Percentiles rank a stretch among this genome's conserved stretches.
Conservation (phyloP, 176 grass and related monocot species). For the Echinochloa phyllopogon region DNA sequence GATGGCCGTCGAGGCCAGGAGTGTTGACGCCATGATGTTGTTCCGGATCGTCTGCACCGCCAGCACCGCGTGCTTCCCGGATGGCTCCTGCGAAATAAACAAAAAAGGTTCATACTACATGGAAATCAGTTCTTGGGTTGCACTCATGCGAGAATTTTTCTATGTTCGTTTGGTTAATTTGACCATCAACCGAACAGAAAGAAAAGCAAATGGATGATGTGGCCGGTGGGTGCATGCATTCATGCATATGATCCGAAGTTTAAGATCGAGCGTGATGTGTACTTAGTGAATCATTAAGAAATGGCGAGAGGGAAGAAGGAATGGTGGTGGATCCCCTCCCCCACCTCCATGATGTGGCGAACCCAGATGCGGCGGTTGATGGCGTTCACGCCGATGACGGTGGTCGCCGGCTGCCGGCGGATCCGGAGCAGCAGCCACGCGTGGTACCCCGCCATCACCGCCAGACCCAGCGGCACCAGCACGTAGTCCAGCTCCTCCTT, state of each 20-base stretch:
- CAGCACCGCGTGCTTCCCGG: conserved; percentile 74
- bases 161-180: neutral
- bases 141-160: neutral
- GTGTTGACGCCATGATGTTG: conserved; percentile 93
- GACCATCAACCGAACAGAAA: neutral
- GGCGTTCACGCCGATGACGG: conserved; percentile 79
- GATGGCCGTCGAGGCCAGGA: conserved; percentile 74
- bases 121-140: neutral
- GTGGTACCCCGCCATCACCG: conserved; percentile 59
- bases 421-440: conserved; percentile 72
- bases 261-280: neutral
- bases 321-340: neutral
- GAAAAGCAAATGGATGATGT: neutral
- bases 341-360: conserved; percentile 77
- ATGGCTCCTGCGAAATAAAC: conserved; percentile 51
- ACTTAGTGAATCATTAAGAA: no score
- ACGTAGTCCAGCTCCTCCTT: conserved; percentile 48
- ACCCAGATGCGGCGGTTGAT: conserved; percentile 97
- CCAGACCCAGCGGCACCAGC: conserved; percentile 49
- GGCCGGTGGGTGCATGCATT: neutral
- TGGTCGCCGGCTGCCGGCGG: conserved; percentile 54
- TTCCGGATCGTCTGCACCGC: conserved; percentile 91
- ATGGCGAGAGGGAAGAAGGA: neutral
- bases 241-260: conserved; percentile 10
- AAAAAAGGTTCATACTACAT: no score